Conservation (phyloP, 768 basidiomycete species). For the Gloeophyllum trabeum region DNA sequence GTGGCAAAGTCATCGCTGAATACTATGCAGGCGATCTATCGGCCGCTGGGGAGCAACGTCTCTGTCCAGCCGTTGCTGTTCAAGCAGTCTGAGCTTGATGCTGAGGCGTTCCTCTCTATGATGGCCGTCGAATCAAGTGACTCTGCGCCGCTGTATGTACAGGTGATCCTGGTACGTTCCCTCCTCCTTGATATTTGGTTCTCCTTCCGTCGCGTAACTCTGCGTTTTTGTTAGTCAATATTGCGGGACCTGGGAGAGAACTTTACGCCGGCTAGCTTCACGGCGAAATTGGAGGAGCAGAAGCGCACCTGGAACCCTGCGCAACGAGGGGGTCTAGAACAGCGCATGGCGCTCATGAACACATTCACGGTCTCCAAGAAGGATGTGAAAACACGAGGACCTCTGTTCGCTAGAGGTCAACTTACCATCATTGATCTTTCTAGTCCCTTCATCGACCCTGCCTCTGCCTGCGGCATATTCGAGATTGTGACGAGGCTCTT, state of each 20-base stretch:
- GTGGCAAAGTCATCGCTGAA: slow-evolving; percentile 49
- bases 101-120: slow-evolving; percentile 53
- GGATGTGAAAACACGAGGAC: neutral
- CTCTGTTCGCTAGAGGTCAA: slow-evolving; percentile 43
- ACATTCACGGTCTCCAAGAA: slow-evolving; percentile 37
- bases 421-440: slow-evolving; percentile 63
- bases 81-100: slow-evolving; percentile 45
- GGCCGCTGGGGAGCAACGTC: slow-evolving; percentile 33
- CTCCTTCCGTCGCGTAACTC: neutral
- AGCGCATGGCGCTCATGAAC: slow-evolving; percentile 48
- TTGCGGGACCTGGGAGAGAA: slow-evolving; percentile 52
- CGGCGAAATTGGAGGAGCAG: slow-evolving; percentile 26
- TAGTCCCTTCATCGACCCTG: slow-evolving; percentile 61
- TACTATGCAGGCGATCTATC: slow-evolving; percentile 45
- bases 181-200: neutral
- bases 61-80: slow-evolving; percentile 41
- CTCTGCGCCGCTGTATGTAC: slow-evolving; percentile 47
- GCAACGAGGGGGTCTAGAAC: slow-evolving; percentile 46
- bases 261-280: slow-evolving; percentile 42
- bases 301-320: slow-evolving; percentile 43
- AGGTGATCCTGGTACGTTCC: slow-evolving; percentile 37
- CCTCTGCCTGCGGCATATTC: slow-evolving; percentile 57
- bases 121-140: slow-evolving; percentile 54
- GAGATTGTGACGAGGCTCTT: slow-evolving; percentile 60
- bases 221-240: slow-evolving; percentile 31